Percentiles rank a stretch among this genome's conserved stretches.
These are phyloP conservation scores for Chimonanthus salicifolius DNA, from an alignment of 164 flowering plant species.

Conservation along the genomic window DNA sequence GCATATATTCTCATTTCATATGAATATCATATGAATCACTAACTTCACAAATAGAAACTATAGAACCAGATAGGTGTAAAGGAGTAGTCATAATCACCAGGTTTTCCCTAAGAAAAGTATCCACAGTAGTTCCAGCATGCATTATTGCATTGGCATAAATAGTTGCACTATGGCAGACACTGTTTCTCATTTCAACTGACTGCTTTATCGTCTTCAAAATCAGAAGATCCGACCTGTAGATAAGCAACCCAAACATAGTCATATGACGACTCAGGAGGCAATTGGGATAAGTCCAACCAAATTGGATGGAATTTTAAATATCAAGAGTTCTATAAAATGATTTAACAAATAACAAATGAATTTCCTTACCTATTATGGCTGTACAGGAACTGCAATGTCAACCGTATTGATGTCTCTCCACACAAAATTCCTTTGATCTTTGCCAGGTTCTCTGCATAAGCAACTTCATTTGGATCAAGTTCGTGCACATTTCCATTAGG, in stretches of 20 bases:
- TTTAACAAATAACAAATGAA: background rate
- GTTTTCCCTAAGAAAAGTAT: constrained; percentile 85
- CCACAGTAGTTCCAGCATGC: constrained; percentile 98
- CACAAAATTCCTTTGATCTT: constrained; percentile 73
- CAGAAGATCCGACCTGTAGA: constrained; percentile 71
- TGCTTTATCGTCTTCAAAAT: constrained; percentile 86
- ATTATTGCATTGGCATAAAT: constrained; percentile 91
- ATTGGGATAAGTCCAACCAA: background rate
- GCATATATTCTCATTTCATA: background rate
- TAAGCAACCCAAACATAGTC: constrained; percentile 11
- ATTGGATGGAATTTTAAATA: background rate
- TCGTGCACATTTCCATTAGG: constrained; percentile 19
- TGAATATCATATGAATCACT: background rate
- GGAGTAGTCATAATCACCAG: constrained; percentile 34
- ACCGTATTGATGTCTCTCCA: constrained; percentile 81
- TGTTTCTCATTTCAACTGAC: constrained; percentile 91
- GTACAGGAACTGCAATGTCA: constrained; percentile 77
- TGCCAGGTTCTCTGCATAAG: constrained; percentile 56
- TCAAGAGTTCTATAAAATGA: background rate
- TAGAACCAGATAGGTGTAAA: background rate
- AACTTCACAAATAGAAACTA: background rate
- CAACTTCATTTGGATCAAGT: constrained; percentile 43
- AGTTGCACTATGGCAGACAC: constrained; percentile 95
- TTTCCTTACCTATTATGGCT: constrained; percentile 71
- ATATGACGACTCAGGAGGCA: background rate